Conservation (phyloP, 345 rosid species). For the Gossypium stocksii region DNA sequence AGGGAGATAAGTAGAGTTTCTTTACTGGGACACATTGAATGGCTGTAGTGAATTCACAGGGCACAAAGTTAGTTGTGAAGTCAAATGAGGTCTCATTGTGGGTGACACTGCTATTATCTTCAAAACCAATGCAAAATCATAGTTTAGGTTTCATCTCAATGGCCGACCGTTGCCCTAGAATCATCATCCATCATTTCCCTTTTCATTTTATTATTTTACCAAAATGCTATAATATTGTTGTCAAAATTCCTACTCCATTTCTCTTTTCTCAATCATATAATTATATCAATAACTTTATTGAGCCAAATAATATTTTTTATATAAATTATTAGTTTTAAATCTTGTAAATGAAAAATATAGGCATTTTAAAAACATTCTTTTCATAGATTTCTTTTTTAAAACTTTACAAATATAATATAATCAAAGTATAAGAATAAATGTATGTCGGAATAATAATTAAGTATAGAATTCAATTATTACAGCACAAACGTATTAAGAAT, state of each 20-base stretch:
- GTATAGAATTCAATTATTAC: no score
- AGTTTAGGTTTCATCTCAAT: not conserved
- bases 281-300: no score
- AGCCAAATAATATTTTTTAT: no score
- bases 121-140: not conserved
- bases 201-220: not conserved
- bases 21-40: not conserved
- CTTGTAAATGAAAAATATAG: no score
- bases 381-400: no score
- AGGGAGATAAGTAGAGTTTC: not conserved
- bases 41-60: not conserved
- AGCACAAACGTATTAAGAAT: no score
- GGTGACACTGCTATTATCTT: conserved; percentile 7
- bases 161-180: not conserved
- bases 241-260: no score
- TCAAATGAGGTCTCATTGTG: conserved; percentile 8
- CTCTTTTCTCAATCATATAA: no score
- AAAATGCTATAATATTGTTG: not conserved
- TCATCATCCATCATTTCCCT: not conserved
- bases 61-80: not conserved
- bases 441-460: fast-evolving
- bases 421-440: no score
- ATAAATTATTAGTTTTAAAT: no score
- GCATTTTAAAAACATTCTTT: no score
- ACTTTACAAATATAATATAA: no score